phyloP scores from a whole-genome alignment of 1,284 basidiomycete genomes.

The Cryptococcus wingfieldii region DNA sequence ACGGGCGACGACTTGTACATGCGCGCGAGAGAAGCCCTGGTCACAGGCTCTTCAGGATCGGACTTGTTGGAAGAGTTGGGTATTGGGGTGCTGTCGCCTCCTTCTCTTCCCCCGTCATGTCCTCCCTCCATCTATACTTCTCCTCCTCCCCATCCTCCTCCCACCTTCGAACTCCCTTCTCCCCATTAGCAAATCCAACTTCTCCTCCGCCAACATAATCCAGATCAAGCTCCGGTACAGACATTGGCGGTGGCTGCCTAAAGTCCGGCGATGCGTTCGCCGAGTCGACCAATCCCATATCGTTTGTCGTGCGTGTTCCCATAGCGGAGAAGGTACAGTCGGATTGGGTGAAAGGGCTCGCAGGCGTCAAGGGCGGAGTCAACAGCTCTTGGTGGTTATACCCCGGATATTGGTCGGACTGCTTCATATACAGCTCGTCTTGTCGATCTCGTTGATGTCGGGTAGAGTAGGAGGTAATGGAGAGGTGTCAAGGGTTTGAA shows the following conservation, averaged over 20 bases:
- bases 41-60: too few species aligned
- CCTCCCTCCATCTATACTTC: conserved; percentile 27
- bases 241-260: conserved; percentile 14
- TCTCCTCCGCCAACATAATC: too few species aligned
- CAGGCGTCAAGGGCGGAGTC: conserved; percentile 37
- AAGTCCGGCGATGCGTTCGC: conserved; percentile 4
- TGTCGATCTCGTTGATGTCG: too few species aligned
- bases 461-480: too few species aligned
- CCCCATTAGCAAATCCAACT: not conserved
- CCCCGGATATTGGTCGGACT: not conserved
- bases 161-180: not conserved
- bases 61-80: too few species aligned
- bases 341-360: conserved; percentile 13
- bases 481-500: not conserved
- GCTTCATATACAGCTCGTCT: too few species aligned
- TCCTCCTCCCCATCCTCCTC: not conserved
- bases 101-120: conserved; percentile 30
- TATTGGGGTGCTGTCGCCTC: conserved; percentile 5
- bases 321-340: not conserved
- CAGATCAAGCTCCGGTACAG: not conserved
- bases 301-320: not conserved
- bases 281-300: not conserved
- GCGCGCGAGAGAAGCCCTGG: too few species aligned
- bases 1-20: too few species aligned
- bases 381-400: conserved; percentile 7